Conservation (phyloP, 2,329 filamentous ascomycete species). For the Eurotiales sp. region DNA sequence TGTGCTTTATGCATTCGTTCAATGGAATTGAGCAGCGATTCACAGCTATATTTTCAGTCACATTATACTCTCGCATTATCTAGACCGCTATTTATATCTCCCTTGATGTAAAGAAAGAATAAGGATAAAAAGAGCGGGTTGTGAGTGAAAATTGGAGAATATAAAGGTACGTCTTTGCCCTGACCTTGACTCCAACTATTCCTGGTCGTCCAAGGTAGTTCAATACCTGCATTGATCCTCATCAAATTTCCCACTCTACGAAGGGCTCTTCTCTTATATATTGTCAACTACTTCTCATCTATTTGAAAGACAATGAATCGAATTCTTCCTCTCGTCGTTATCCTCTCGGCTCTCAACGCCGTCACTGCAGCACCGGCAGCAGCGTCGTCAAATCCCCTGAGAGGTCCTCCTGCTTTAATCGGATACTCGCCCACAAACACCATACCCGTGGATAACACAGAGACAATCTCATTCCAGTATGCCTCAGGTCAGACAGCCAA, state of each 20-base stretch:
- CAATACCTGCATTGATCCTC: neutral
- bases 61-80: too few species aligned
- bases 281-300: too few species aligned
- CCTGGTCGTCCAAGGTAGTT: neutral
- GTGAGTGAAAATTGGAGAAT: neutral
- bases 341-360: neutral
- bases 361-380: constrained; percentile 23
- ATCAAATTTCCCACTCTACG: too few species aligned
- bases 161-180: neutral
- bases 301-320: neutral
- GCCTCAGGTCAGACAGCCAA: constrained; percentile 52
- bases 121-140: too few species aligned
- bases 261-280: neutral
- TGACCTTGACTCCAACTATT: neutral
- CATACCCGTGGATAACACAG: constrained; percentile 33
- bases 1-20: neutral
- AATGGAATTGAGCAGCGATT: neutral
- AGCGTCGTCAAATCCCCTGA: constrained; percentile 22
- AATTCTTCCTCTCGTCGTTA: neutral
- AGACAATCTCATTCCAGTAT: constrained; percentile 38
- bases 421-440: constrained; percentile 39
- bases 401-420: constrained; percentile 29
- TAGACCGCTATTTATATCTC: neutral
- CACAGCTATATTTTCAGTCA: too few species aligned
- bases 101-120: neutral